Evolutionary conservation across 169 alveolate species (phyloP), one percentile per base, ranked within the genome.

Genomic region (Cryptosporidium felis): DNA sequence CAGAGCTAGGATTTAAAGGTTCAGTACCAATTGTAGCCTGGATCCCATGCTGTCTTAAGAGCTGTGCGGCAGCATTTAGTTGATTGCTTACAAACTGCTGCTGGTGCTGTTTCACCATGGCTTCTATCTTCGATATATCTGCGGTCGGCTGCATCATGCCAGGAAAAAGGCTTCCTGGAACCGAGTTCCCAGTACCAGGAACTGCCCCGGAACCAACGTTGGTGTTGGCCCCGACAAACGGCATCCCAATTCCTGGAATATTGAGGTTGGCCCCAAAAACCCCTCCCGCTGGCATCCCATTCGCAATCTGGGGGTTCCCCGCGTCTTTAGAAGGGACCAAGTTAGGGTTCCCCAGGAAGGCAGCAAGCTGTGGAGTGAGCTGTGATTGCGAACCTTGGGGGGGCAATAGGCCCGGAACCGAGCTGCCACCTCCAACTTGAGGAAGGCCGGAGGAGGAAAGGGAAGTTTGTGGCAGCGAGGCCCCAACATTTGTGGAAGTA

Each of bases 41-140:
- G 40, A 74, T 74, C 0, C 85, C 85, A 58, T 74, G 85, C n/a
- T 74, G 85, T 34, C 85, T 74, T 53, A 74, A 36, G 21, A 74
- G 32, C 36, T 74, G 85, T 26, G 85, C 85, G 9, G 85, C 85
- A 0, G 85, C 85, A 16, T 38, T 38, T 38, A 74, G 42, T 16
- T 74, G 85, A 10, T 10, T 74, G 16, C 46, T 56, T 3, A 74
- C 41, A 56, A 28, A 74, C 10, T 74, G 63, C 26, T 74, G 56
- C 56, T 74, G 85, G 12, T 74, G 66, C 5, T 74, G 65, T 40
- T 74, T 36, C 10, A 74, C 41, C 85, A 74, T 74, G n/a, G 66
- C 44, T 16, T 74, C 74, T 16, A 74, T 49, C 36, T 53, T 34
- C 5, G 60, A 16, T 26, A 74, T 74, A 36, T 74, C 53, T 6